These are phyloP conservation scores for Rhodotorula sp. DNA, from an alignment of 1,284 basidiomycete genomes.

Conservation along the genomic window DNA sequence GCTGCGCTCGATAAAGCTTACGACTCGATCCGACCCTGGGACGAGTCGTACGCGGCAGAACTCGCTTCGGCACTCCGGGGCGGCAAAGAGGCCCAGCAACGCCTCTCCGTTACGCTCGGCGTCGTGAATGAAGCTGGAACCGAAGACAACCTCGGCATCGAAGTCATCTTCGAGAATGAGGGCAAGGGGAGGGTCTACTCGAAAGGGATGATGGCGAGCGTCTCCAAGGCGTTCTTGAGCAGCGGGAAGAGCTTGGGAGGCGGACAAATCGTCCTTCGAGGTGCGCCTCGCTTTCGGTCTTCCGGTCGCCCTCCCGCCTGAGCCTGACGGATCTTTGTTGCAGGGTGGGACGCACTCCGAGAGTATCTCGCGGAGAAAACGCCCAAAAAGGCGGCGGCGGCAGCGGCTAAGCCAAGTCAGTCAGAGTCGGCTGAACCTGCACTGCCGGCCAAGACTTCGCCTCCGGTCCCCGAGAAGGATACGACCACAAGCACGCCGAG, in stretches of 20 bases:
- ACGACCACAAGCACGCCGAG: not conserved
- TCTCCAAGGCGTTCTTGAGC: constrained; percentile 29
- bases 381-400: constrained; percentile 12
- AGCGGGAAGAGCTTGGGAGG: constrained; percentile 23
- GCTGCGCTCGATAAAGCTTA: constrained; percentile 49
- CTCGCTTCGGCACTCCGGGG: constrained; percentile 36
- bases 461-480: not conserved
- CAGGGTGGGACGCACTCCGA: constrained; percentile 41
- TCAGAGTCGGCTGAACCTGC: not conserved
- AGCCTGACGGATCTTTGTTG: no score
- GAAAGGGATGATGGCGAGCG: constrained; percentile 25
- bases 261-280: constrained; percentile 35
- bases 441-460: not conserved
- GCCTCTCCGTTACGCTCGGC: constrained; percentile 46
- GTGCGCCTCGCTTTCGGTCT: not conserved
- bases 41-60: constrained; percentile 41
- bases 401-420: not conserved
- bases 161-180: constrained; percentile 47
- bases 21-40: constrained; percentile 47
- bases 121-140: constrained; percentile 26
- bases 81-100: constrained; percentile 39
- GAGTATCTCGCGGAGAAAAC: constrained; percentile 28
- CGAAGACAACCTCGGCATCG: constrained; percentile 42
- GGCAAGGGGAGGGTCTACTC: constrained; percentile 43
- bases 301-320: no score